Evolutionary conservation across 2,329 filamentous ascomycete genomes (phyloP).

Genomic region (Aspergillus fischeri): DNA sequence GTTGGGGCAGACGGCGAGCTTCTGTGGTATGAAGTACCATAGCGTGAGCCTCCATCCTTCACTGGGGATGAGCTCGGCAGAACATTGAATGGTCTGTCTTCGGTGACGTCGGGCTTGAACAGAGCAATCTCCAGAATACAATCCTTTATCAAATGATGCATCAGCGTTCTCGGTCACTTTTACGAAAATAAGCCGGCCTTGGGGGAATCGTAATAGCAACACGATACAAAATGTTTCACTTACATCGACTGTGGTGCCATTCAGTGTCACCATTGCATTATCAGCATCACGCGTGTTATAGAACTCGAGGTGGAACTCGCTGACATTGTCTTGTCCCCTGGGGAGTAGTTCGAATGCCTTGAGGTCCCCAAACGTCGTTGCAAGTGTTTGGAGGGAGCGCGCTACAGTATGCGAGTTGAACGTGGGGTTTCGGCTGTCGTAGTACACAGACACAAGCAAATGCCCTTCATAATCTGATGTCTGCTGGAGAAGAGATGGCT

Average conservation of each 20-base stretch:
- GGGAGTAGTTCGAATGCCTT: constrained; percentile 31
- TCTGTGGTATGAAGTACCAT: constrained; percentile 14
- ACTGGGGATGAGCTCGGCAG: constrained; percentile 12
- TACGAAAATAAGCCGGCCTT: background rate
- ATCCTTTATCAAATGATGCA: constrained; percentile 16
- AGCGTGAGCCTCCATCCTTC: constrained; percentile 12
- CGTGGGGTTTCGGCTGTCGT: constrained; percentile 24
- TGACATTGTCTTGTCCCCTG: constrained; percentile 25
- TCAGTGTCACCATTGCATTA: constrained; percentile 32
- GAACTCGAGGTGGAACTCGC: constrained; percentile 39
- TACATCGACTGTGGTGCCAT: constrained; percentile 35
- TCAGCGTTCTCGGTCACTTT: background rate
- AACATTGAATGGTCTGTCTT: constrained; percentile 10
- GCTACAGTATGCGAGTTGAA: constrained; percentile 39
- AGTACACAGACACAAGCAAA: constrained; percentile 49
- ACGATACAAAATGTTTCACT: constrained; percentile 6
- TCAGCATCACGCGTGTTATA: constrained; percentile 36
- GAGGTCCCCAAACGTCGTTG: constrained; percentile 36
- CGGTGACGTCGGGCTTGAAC: constrained; percentile 27
- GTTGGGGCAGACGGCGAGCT: constrained; percentile 12
- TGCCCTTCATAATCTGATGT: constrained; percentile 53
- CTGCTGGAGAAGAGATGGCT: constrained; percentile 20
- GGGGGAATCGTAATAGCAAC: background rate
- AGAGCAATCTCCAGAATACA: constrained; percentile 28
- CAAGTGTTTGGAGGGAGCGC: constrained; percentile 42